Evolutionary conservation across 352 stramenopile species (phyloP), one percentile per base, ranked within the genome.

Genomic region (Pythium sp.): DNA sequence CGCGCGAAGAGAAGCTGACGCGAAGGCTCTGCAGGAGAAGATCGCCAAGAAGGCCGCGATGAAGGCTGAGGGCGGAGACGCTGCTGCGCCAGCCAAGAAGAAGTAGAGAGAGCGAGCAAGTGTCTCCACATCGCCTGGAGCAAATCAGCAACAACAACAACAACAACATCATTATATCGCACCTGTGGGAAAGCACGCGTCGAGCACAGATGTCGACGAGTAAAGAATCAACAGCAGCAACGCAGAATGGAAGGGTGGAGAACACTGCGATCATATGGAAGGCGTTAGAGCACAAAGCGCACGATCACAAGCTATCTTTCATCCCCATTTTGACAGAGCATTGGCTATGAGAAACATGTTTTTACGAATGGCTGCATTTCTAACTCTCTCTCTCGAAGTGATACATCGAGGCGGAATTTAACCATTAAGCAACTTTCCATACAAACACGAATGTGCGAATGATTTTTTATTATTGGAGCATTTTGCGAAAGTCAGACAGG

Each of bases 11-110:
- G 86, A 92, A 55, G 84, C 83, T 5, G 81, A 93, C 58, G 82
- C 80, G 30, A 92, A 94, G 77, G 86, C 86, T 18, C 72, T 94
- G 20, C 82, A 91, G 71, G 86, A 94, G 68, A 94, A 94, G 65
- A 93, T 94, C 32, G 86, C 84, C 3, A 79, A 77, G 24, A 94
- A 94, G 65, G 82, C 81, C 15, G 82, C 82, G 1, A 76, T 77
- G 72, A 92, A 92, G 68, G 72, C 78, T 2, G 78, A 77, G 41
- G 85, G 80, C 5, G 77, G 80, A 32, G 72, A 77, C 46, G 57
- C 53, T 5, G 34, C 72, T 24, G 41, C 67, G 28, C 59, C 69
- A 24, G 72, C 59, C 65, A 87, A 85, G 73, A 87, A 72, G 51
- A 76, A 76, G 63, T 73, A 73, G 41, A n/a, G 28, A 73, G 41